Conservation (phyloP, 352 stramenopile genomes). For the Elongisporangium undulatum region DNA sequence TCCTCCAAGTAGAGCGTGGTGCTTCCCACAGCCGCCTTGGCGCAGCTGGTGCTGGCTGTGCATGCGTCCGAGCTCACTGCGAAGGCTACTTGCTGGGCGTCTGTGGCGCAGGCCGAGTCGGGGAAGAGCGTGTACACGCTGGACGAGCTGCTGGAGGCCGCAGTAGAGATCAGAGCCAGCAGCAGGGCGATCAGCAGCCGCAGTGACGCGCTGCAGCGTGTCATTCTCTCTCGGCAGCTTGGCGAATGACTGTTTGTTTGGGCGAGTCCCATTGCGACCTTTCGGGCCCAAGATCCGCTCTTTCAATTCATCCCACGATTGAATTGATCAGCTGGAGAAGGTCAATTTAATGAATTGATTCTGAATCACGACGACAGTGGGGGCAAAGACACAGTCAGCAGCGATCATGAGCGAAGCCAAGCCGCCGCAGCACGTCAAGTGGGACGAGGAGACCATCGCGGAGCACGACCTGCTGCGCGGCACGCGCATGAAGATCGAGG, state of each 20-base stretch:
- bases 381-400: neutral
- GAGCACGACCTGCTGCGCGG: slow-evolving; percentile 88
- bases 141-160: neutral
- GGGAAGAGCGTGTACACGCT: neutral
- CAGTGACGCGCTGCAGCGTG: neutral
- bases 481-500: slow-evolving; percentile 93
- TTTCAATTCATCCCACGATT: neutral
- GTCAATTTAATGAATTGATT: neutral
- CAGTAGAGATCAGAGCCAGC: neutral
- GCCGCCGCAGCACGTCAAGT: slow-evolving; percentile 56
- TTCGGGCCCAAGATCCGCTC: neutral
- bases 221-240: neutral
- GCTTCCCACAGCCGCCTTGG: neutral
- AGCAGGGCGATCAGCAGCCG: neutral
- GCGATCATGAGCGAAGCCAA: neutral
- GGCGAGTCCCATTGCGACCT: no score
- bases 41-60: neutral
- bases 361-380: neutral
- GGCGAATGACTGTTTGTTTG: neutral
- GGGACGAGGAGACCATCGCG: slow-evolving; percentile 91
- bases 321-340: neutral
- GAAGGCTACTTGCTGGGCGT: neutral
- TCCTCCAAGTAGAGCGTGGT: neutral
- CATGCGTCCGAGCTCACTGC: neutral
- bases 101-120: neutral